phyloP scores from a whole-genome alignment of 331 rosid species.

The Pyracantha coccinea region DNA sequence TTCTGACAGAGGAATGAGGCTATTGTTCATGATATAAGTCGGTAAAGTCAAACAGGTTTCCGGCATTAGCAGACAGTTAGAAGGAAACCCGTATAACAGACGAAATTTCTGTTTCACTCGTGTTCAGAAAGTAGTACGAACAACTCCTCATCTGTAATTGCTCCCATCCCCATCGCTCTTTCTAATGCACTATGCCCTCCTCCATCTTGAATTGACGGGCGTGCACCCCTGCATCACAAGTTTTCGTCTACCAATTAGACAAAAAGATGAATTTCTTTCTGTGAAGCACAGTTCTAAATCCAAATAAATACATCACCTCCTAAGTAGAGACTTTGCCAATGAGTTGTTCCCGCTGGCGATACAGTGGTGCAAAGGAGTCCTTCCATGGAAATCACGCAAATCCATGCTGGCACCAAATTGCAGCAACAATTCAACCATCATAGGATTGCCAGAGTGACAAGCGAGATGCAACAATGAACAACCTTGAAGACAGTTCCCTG shows the following conservation, averaged over 20 bases:
- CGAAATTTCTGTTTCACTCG: conserved; percentile 16
- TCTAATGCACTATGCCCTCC: conserved; percentile 74
- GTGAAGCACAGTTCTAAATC: not conserved
- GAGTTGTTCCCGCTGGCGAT: conserved; percentile 52
- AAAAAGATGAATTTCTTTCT: too few species aligned
- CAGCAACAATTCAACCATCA: conserved; percentile 86
- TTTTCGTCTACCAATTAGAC: not conserved
- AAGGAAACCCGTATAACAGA: not conserved
- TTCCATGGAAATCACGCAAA: conserved; percentile 68
- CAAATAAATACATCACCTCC: conserved; percentile 49
- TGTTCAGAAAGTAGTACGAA: conserved; percentile 62
- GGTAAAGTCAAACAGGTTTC: not conserved
- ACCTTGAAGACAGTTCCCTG: conserved; percentile 57
- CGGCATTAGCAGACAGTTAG: not conserved
- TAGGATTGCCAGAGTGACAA: conserved; percentile 43
- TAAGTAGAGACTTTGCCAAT: conserved; percentile 73
- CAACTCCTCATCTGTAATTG: conserved; percentile 85
- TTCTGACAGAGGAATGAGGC: not conserved
- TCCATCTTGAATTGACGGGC: conserved; percentile 70
- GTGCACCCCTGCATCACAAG: conserved; percentile 60
- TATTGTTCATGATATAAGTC: not conserved
- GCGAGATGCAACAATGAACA: conserved; percentile 87
- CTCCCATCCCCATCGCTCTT: conserved; percentile 97
- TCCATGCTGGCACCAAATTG: conserved; percentile 86
- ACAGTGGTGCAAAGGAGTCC: conserved; percentile 92